phyloP scores from a whole-genome alignment of 2,329 filamentous ascomycete genomes.

The Zymoseptoria passerinii region DNA sequence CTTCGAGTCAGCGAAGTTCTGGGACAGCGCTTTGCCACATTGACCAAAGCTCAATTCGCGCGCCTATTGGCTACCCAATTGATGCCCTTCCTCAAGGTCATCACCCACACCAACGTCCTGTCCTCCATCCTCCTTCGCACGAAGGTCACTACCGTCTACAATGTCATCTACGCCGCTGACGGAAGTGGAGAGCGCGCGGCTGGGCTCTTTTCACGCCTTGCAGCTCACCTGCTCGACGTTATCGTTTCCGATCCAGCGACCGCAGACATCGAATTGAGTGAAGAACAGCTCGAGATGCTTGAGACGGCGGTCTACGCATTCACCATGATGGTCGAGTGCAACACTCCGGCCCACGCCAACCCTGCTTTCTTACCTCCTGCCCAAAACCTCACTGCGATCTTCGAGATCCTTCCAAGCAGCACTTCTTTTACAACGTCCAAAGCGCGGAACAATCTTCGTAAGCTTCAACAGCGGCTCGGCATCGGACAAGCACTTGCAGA shows the following conservation, averaged over 20 bases:
- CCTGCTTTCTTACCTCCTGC: not conserved
- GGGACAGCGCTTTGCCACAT: conserved; percentile 1
- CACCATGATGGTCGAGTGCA: not conserved
- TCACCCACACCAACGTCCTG: conserved; percentile 7
- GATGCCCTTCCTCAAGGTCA: conserved; percentile 7
- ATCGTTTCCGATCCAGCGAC: not conserved
- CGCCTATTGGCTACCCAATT: conserved; percentile 7
- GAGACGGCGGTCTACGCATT: not conserved
- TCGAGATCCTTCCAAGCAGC: not conserved
- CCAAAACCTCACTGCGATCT: not conserved
- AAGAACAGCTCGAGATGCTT: not conserved
- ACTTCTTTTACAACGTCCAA: not conserved
- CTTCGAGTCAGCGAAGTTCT: conserved; percentile 15
- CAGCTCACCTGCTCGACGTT: not conserved
- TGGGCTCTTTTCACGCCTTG: not conserved
- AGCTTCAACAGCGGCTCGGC: not conserved
- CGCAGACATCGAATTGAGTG: no score
- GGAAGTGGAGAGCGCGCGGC: not conserved
- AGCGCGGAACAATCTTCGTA: not conserved
- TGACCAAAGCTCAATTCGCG: conserved; percentile 4
- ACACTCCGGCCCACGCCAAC: not conserved
- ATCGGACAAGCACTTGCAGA: not conserved
- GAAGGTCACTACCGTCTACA: not conserved
- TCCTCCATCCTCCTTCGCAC: not conserved
- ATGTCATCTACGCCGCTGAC: not conserved